These are phyloP conservation scores for Lepidium sativum DNA, from an alignment of 345 rosid genomes.

Conservation along the genomic window DNA sequence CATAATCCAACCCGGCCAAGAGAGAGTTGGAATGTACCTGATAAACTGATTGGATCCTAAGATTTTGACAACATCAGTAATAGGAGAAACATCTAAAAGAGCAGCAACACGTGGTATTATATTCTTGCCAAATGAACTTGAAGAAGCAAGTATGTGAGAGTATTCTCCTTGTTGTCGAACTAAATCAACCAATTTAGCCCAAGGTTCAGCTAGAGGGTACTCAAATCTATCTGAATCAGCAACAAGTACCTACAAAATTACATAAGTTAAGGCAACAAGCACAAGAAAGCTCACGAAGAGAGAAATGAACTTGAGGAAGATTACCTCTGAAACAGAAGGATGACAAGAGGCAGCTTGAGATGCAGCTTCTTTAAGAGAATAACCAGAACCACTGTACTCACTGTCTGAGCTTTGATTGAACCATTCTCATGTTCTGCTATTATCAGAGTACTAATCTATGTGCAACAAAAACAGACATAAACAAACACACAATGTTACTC, in stretches of 20 bases:
- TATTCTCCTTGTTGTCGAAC: conserved; percentile 60
- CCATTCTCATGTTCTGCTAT: conserved; percentile 81
- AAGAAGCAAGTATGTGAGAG: conserved; percentile 66
- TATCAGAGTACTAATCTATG: conserved; percentile 66
- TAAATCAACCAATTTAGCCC: conserved; percentile 73
- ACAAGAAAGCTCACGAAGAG: neutral
- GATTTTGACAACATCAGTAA: conserved; percentile 79
- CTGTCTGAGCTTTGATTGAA: conserved; percentile 44
- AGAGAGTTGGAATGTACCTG: conserved; percentile 37
- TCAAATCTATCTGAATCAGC: conserved; percentile 78
- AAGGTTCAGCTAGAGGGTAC: conserved; percentile 78
- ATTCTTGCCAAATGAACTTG: conserved; percentile 91
- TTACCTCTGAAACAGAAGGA: conserved; percentile 69
- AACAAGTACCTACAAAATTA: conserved; percentile 55
- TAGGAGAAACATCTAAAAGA: conserved; percentile 81
- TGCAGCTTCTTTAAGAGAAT: conserved; percentile 70
- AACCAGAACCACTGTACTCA: conserved; percentile 85
- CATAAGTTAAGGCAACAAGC: neutral
- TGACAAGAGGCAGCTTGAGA: conserved; percentile 64
- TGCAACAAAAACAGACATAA: neutral
- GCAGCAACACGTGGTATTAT: conserved; percentile 88
- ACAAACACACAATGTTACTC: neutral
- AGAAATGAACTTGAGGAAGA: neutral
- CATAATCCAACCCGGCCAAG: neutral
- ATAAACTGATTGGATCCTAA: conserved; percentile 53